Evolutionary conservation across 257 asterid species (phyloP), one percentile per base, ranked within the genome.

Genomic region (Agastache rugosa): DNA sequence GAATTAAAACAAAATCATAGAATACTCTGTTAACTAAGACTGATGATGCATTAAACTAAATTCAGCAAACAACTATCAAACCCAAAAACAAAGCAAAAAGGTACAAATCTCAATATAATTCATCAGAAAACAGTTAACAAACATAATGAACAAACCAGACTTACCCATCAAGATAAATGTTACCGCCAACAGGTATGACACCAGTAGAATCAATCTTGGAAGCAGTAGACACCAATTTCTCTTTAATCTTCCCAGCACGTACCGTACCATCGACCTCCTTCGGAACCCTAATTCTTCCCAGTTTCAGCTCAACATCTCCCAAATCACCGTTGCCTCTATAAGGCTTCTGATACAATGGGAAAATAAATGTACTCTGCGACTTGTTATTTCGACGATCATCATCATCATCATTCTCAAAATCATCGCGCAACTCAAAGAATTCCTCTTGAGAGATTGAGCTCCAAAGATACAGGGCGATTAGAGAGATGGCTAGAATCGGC

Each of bases 91-190:
- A 4, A 25, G 2, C 8, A 22, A 56, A 56, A 47, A n/a, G 19
- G 23, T 50, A 1, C 4, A 56, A 35, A 19, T 35, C 29, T 17
- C 4, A 62, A 2, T 17, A 29, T 14, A 27, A 27, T 3, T 23
- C n/a, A 61, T 53, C 15, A 50, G 27, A 8, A 48, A 29, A 23
- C 1, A 35, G 23, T 55, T 31, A 7, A 19, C 20, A 44, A 50
- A 3, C 14, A 8, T 2, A n/a, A 61, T 31, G 67, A 61, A 61
- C 29, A 31, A 22, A 42, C 8, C 48, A 54, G 59, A 78, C 84
- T 35, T 84, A 90, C 96, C 96, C 96, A 27, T 88, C 88, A 12
- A 90, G 89, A 77, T 75, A 75, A 74, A 90, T 73, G 67, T 80
- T 85, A 34, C 96, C 93, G 29, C 54, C 79, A 39, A 86, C 83